Evolutionary conservation across 208 protist species (phyloP), one percentile per base, ranked within the genome.

Genomic region (Leishmania braziliensis): DNA sequence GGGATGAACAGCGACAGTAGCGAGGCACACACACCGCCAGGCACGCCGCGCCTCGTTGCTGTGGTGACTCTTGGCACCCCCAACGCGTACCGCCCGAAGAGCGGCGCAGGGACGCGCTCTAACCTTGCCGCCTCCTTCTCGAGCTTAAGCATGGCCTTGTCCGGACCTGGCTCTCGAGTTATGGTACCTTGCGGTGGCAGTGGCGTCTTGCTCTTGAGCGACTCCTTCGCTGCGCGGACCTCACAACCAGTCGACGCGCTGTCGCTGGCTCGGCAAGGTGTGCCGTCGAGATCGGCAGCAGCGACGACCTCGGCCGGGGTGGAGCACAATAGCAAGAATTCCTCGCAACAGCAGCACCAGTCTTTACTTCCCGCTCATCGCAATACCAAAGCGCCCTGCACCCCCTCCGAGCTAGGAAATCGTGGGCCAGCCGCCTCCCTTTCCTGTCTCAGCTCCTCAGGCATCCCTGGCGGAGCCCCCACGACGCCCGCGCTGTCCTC

Each of bases 51-150:
- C 36, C 54, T 81, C 23, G 39, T 81, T 14, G 82, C 77, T 50
- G 77, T 77, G 33, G 82, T 85, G 60, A 73, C 79, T 72, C 76
- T 85, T 58, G 77, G 82, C 63, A 85, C 82, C 46, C 82, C 82
- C 2, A 75, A 36, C 62, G 12, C 70, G 4, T 79, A 85, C 72
- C 82, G 77, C 23, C 70, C 69, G 29, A 85, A 66, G 53, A 65
- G 50, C 39, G 10, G 48, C n/a, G 36, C 50, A 50, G 46, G n/a
- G 14, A 48, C 43, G 36, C 76, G 82, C 33, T 39, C 36, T 18
- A 58, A 39, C 74, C 66, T 56, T 10, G 78, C 72, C 46, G 48
- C 66, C 29, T 82, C 83, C 46, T 65, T 80, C 69, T 54, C 53
- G 43, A 81, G 65, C 50, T 18, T 65, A 18, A 65, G 26, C 74